Evolutionary conservation across 192 early-diverging fungal genomes (phyloP).

Genomic region (Rhizophlyctis rosea): DNA sequence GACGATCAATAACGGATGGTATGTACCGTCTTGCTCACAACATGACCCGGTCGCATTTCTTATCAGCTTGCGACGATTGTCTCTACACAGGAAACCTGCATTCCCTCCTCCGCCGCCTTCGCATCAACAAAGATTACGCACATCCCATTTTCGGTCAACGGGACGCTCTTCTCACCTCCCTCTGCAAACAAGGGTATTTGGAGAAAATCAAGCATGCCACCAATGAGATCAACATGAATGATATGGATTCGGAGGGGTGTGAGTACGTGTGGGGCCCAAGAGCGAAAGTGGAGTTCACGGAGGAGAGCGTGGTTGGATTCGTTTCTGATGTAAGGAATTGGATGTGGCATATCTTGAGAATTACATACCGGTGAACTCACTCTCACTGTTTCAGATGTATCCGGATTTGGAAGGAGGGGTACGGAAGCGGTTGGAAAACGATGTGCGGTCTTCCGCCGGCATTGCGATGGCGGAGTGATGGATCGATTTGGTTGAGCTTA

Average conservation of each 20-base stretch:
- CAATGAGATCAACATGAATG: conserved; percentile 32
- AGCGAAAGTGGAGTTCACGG: conserved; percentile 56
- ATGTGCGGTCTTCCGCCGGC: too few relatives aligned
- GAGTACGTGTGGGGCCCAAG: conserved; percentile 61
- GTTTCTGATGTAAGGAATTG: conserved; percentile 45
- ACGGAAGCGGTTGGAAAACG: conserved; percentile 10
- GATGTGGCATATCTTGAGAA: neutral
- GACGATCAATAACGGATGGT: conserved; percentile 34
- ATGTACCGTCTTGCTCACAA: neutral
- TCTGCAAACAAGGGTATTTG: conserved; percentile 54
- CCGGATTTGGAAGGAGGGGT: conserved; percentile 14
- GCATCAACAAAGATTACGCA: conserved; percentile 3
- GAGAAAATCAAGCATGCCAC: neutral
- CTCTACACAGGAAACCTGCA: neutral
- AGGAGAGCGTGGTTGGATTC: conserved; percentile 52
- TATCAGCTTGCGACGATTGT: neutral
- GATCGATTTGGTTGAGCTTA: too few relatives aligned
- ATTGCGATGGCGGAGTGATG: too few relatives aligned
- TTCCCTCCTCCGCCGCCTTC: neutral
- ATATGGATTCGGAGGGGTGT: conserved; percentile 20
- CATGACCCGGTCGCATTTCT: neutral
- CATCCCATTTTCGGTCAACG: neutral
- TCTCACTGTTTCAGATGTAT: conserved; percentile 10
- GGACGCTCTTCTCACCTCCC: conserved; percentile 10
- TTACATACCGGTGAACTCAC: neutral